Percentiles rank a stretch among this genome's conserved stretches.
Conservation (phyloP, 768 basidiomycete species). For the Tulasnella sp. region DNA sequence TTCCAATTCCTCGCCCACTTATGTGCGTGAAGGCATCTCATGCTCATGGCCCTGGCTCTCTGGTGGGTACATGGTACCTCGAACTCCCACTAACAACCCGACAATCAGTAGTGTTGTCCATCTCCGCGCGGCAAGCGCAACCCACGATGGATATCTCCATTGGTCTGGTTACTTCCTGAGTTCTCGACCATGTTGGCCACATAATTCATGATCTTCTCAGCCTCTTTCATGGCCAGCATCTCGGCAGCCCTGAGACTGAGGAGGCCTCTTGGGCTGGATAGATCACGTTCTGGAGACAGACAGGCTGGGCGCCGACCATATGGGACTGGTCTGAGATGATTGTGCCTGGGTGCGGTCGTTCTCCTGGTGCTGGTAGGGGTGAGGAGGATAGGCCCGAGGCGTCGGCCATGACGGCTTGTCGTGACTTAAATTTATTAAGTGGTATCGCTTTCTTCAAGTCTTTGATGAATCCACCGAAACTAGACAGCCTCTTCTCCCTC, state of each 20-base stretch:
- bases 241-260: background rate
- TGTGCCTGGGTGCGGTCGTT: no score
- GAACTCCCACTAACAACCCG: background rate
- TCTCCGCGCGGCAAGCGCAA: background rate
- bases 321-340: no score
- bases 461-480: no score
- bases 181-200: slow-evolving; percentile 10
- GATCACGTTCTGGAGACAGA: no score
- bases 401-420: no score
- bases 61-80: slow-evolving; percentile 6
- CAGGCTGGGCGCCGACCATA: no score
- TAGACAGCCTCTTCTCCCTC: no score
- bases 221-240: background rate
- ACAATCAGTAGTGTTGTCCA: background rate
- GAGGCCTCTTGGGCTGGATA: no score
- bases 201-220: slow-evolving; percentile 1
- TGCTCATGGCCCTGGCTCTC: background rate
- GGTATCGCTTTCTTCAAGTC: no score
- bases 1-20: background rate
- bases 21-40: background rate
- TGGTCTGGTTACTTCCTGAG: background rate
- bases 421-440: no score
- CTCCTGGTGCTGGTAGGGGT: no score
- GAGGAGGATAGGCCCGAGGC: no score
- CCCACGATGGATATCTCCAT: background rate